phyloP scores from a whole-genome alignment of 2,329 filamentous ascomycete genomes.

The Aspergillus sp. region DNA sequence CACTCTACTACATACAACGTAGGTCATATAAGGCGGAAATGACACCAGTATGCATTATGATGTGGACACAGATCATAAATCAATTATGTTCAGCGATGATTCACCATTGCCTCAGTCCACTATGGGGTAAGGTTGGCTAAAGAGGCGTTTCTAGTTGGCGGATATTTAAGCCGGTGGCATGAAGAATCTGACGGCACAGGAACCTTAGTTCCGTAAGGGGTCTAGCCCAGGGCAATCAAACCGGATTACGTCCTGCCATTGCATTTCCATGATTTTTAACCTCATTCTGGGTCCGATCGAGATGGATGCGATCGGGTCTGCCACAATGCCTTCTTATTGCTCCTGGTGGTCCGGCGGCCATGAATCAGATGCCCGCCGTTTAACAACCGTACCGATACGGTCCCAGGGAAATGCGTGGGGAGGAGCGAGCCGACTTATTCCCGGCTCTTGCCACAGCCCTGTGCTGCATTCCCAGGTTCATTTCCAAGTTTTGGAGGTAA shows the following conservation, averaged over 20 bases:
- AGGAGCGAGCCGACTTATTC: background rate
- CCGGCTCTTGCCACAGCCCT: background rate
- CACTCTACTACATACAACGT: too few species aligned
- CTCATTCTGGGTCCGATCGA: background rate
- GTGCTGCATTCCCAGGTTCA: background rate
- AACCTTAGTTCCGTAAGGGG: background rate
- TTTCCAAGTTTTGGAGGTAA: slow-evolving; percentile 7
- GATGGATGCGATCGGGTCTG: background rate
- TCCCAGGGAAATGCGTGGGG: background rate
- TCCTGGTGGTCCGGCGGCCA: background rate
- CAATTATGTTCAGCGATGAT: background rate
- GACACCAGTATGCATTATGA: background rate
- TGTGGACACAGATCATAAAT: background rate
- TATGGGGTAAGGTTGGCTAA: background rate
- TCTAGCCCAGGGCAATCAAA: background rate
- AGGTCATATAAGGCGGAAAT: background rate
- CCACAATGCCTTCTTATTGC: background rate
- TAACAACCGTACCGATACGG: background rate
- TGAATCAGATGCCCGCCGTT: background rate
- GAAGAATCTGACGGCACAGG: too few species aligned
- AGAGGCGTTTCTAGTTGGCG: background rate
- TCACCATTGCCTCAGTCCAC: too few species aligned
- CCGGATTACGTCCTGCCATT: background rate
- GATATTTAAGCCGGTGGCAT: background rate
- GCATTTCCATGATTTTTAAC: too few species aligned